Evolutionary conservation across 2,329 filamentous ascomycete genomes (phyloP).

Genomic region (Monosporascus cannonballus): DNA sequence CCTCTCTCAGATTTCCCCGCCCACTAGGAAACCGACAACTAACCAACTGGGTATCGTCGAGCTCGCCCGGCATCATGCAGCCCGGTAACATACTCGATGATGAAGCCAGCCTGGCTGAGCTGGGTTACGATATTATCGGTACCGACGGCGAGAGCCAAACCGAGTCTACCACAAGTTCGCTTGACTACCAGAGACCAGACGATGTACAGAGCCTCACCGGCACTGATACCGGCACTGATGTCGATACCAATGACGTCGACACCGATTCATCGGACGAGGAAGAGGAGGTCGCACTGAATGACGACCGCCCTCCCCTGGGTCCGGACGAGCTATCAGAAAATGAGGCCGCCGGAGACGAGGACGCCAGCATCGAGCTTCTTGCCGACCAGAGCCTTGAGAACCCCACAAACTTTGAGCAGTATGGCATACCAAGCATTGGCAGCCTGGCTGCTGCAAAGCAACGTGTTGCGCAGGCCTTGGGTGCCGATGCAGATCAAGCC

Average conservation of each 20-base stretch:
- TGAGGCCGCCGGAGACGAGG: slow-evolving; percentile 12
- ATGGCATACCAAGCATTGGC: slow-evolving; percentile 12
- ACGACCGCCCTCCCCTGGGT: slow-evolving; percentile 8
- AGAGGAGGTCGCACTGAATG: slow-evolving; percentile 10
- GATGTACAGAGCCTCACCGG: slow-evolving; percentile 43
- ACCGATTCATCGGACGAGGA: slow-evolving; percentile 35
- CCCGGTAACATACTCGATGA: slow-evolving; percentile 36
- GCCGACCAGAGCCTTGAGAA: slow-evolving; percentile 26
- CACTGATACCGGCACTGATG: slow-evolving; percentile 38
- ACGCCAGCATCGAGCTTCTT: slow-evolving; percentile 19
- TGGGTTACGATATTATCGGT: slow-evolving; percentile 51
- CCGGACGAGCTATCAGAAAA: slow-evolving; percentile 10
- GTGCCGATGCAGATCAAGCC: neutral
- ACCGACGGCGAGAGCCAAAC: slow-evolving; percentile 49
- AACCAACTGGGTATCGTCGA: slow-evolving; percentile 54
- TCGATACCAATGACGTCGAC: slow-evolving; percentile 38
- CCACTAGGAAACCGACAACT: slow-evolving; percentile 50
- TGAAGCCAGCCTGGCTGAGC: slow-evolving; percentile 47
- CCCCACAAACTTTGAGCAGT: slow-evolving; percentile 24
- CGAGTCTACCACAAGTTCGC: slow-evolving; percentile 42
- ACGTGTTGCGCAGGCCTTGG: slow-evolving; percentile 1
- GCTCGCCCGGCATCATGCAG: slow-evolving; percentile 52
- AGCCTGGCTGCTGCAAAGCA: slow-evolving; percentile 6
- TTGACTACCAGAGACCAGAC: slow-evolving; percentile 42
- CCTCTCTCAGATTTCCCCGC: slow-evolving; percentile 49